A percentile compares a stretch with the other conserved stretches of the same genome.
These are phyloP conservation scores for Fusarium beomiforme DNA, from an alignment of 2,329 filamentous ascomycete species.

Conservation along the genomic window DNA sequence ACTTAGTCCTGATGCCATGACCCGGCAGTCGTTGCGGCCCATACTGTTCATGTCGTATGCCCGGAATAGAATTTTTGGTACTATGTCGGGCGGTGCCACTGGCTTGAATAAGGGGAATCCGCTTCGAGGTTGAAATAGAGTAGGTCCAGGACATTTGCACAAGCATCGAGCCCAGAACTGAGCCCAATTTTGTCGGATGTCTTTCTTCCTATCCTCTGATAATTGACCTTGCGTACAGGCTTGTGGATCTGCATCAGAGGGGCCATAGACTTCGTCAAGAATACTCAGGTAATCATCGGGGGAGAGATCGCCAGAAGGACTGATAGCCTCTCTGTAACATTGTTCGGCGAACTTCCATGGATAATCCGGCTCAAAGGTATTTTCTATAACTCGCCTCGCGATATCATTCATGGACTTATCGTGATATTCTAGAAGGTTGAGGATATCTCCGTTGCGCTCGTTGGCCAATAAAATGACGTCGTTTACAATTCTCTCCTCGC, in stretches of 20 bases:
- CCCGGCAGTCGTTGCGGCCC: rapidly evolving
- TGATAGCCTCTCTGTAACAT: background rate
- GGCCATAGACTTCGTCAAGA: background rate
- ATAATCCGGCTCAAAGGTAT: no score
- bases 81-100: no score
- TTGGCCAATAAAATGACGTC: no score
- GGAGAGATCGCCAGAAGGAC: rapidly evolving
- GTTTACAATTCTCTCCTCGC: no score
- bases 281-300: background rate
- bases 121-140: background rate
- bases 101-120: no score
- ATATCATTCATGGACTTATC: no score
- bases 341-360: background rate
- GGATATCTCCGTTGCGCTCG: no score
- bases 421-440: no score
- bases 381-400: no score
- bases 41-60: background rate
- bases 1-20: background rate
- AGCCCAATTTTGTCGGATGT: background rate
- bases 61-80: background rate
- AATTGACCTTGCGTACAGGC: background rate
- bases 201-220: background rate
- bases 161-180: background rate
- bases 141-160: background rate
- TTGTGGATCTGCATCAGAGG: background rate